Evolutionary conservation across 352 stramenopile genomes (phyloP).

Genomic region (Aphanomyces invadans): DNA sequence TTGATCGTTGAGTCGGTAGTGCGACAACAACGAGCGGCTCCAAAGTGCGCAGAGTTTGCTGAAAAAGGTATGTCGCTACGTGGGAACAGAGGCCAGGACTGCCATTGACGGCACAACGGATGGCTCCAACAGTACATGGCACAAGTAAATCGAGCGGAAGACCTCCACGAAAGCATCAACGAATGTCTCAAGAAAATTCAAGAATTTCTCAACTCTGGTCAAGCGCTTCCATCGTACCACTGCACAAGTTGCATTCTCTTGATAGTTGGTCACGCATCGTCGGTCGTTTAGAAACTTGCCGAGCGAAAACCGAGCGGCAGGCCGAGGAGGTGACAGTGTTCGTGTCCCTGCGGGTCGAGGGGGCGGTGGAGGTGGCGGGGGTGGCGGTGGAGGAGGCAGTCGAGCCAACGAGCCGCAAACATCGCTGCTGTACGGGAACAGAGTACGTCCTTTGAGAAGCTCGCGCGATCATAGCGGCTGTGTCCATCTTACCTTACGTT

Average conservation of each 20-base stretch:
- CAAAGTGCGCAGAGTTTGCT: constrained; percentile 65
- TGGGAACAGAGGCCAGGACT: too few species aligned
- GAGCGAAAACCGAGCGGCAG: constrained; percentile 77
- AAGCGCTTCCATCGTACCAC: constrained; percentile 52
- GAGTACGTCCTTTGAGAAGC: not conserved
- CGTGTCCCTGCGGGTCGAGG: constrained; percentile 32
- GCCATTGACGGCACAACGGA: too few species aligned
- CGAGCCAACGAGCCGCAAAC: constrained; percentile 10
- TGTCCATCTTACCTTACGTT: too few species aligned
- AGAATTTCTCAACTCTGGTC: constrained; percentile 68
- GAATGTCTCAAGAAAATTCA: constrained; percentile 75
- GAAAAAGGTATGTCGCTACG: constrained; percentile 75
- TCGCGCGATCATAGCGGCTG: too few species aligned
- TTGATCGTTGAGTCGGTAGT: too few species aligned
- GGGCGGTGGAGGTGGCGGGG: constrained; percentile 38
- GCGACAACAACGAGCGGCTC: constrained; percentile 80
- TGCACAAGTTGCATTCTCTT: not conserved
- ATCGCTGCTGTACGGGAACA: constrained; percentile 15
- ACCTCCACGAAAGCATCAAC: constrained; percentile 79
- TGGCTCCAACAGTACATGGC: constrained; percentile 87
- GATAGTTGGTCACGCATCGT: not conserved
- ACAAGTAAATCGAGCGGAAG: constrained; percentile 82
- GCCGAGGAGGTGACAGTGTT: constrained; percentile 60
- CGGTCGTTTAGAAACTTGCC: constrained; percentile 50
- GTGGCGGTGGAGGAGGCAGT: constrained; percentile 34